These are phyloP conservation scores for Pseudisothecium myosuroides DNA, from an alignment of 225 moss, liverwort and hornwort genomes.

Conservation along the genomic window DNA sequence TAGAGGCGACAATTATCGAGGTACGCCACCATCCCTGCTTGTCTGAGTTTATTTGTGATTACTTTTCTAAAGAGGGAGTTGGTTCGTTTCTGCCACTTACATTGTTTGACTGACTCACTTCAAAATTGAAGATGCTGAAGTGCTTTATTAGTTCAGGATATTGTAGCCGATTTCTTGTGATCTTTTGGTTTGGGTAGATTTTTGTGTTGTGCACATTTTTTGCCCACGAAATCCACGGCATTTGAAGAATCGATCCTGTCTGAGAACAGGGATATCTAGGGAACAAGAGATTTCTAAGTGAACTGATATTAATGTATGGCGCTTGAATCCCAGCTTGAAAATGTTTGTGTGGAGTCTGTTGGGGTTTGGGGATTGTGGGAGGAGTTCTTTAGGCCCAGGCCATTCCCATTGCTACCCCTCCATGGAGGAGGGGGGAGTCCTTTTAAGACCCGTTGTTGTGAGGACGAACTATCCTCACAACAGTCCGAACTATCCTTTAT, in stretches of 20 bases:
- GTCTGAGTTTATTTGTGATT: neutral
- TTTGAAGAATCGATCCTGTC: slow-evolving; percentile 21
- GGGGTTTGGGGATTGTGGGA: too few species aligned
- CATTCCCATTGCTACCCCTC: too few species aligned
- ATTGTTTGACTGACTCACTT: neutral
- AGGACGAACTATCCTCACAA: too few species aligned
- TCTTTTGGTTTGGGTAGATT: neutral
- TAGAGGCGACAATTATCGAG: neutral
- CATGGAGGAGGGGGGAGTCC: too few species aligned
- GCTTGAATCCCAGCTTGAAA: neutral
- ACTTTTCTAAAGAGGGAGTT: neutral
- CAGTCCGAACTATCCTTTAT: too few species aligned
- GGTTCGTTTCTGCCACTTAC: neutral
- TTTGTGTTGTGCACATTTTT: neutral
- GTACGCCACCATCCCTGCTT: neutral
- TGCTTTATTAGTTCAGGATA: neutral
- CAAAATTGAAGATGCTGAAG: neutral
- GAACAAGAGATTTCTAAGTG: neutral
- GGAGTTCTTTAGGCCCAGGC: too few species aligned
- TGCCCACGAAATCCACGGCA: slow-evolving; percentile 9
- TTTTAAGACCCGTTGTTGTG: too few species aligned
- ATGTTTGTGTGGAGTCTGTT: too few species aligned
- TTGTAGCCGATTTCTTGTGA: neutral
- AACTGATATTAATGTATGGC: neutral
- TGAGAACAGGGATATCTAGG: neutral